phyloP scores from a whole-genome alignment of 2,329 filamentous ascomycete genomes.

The Aspergillus hortae region DNA sequence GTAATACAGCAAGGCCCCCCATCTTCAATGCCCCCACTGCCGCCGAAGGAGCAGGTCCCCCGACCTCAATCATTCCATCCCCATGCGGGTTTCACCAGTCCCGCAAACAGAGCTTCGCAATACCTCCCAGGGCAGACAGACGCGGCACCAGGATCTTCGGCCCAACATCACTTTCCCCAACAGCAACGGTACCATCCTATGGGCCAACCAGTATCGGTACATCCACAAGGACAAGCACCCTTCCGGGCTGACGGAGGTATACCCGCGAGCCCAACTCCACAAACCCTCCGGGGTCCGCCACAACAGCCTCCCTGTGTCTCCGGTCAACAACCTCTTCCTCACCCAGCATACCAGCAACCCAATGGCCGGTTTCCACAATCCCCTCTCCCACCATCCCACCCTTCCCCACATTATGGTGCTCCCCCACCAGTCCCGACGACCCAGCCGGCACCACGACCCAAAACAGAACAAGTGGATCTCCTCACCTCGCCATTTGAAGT shows the following conservation, averaged over 20 bases:
- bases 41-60: slow-evolving; percentile 27
- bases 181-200: slow-evolving; percentile 13
- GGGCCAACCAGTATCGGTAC: slow-evolving; percentile 12
- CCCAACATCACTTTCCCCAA: slow-evolving; percentile 11
- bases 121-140: slow-evolving; percentile 28
- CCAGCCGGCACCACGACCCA: slow-evolving; percentile 23
- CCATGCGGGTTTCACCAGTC: slow-evolving; percentile 8
- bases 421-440: slow-evolving; percentile 20
- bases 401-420: slow-evolving; percentile 16
- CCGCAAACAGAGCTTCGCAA: slow-evolving; percentile 16
- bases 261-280: slow-evolving; percentile 9
- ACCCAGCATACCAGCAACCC: slow-evolving; percentile 20
- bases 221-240: slow-evolving; percentile 16
- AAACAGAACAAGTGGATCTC: slow-evolving; percentile 50
- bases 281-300: slow-evolving; percentile 8
- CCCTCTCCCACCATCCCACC: slow-evolving; percentile 9
- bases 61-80: slow-evolving; percentile 14
- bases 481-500: slow-evolving; percentile 62
- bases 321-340: slow-evolving; percentile 21
- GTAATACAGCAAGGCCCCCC: slow-evolving; percentile 28
- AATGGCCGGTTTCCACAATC: slow-evolving; percentile 31
- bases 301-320: slow-evolving; percentile 16
- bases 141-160: slow-evolving; percentile 13
- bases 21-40: slow-evolving; percentile 37
- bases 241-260: slow-evolving; percentile 10